Percentiles rank a stretch among this genome's conserved stretches.
Evolutionary conservation across 73 alveolate species (phyloP).

Genomic region (Paramecium tetraurelia): DNA sequence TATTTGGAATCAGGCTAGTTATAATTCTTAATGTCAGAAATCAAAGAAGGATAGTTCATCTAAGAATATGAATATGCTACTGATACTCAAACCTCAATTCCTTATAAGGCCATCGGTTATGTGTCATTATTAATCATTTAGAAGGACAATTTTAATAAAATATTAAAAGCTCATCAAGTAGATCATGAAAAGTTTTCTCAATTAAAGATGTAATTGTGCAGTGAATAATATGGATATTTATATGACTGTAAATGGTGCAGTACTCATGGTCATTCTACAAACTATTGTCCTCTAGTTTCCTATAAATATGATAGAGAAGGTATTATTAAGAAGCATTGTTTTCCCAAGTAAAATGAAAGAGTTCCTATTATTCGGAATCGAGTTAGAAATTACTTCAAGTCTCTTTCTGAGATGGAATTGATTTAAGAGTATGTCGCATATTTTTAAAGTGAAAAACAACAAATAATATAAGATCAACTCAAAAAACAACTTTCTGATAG

Average conservation of each 20-base stretch:
- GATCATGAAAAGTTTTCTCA: constrained; percentile 15
- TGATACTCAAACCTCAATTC: not conserved
- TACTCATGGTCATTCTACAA: not conserved
- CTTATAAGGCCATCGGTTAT: constrained; percentile 21
- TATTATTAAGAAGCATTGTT: constrained; percentile 14
- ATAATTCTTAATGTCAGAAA: not conserved
- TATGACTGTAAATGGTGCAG: not conserved
- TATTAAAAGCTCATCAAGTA: not conserved
- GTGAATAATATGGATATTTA: not conserved
- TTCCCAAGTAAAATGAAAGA: not conserved
- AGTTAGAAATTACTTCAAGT: not conserved
- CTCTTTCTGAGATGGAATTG: not conserved
- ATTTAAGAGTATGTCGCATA: not conserved
- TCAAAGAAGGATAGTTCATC: not conserved
- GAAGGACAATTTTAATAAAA: not conserved
- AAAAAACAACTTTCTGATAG: not conserved
- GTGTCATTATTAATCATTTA: not conserved
- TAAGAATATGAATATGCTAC: not conserved
- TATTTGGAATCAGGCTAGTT: constrained; percentile 18
- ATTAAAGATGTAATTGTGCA: not conserved
- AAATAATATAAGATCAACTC: not conserved
- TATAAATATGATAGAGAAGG: not conserved
- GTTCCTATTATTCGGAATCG: not conserved
- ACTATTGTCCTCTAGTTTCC: not conserved
- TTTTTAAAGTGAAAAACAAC: not conserved